A percentile compares a stretch with the other conserved stretches of the same genome.
Conservation (phyloP, 2,329 filamentous ascomycete species). For the Colletotrichum euphorbiae region DNA sequence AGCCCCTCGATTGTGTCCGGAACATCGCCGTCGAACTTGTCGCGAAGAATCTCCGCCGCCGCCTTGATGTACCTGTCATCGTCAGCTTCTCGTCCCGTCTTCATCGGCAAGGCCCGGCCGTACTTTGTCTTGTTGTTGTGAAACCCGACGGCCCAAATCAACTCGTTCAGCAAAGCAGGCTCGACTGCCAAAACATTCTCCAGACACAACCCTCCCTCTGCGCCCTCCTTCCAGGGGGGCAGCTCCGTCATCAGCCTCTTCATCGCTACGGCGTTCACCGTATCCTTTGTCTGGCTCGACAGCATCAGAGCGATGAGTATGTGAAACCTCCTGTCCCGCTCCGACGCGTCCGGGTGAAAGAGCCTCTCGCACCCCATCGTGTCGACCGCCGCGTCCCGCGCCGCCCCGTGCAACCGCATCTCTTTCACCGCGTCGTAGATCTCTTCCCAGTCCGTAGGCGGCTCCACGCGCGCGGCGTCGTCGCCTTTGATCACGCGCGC, state of each 20-base stretch:
- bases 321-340: conserved; percentile 78
- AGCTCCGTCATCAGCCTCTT: conserved; percentile 80
- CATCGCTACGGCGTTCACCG: conserved; percentile 88
- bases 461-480: conserved; percentile 55
- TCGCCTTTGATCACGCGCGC: conserved; percentile 54
- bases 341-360: conserved; percentile 63
- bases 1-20: conserved; percentile 82
- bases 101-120: conserved; percentile 46
- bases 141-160: conserved; percentile 89
- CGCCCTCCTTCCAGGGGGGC: conserved; percentile 59
- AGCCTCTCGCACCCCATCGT: conserved; percentile 95
- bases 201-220: conserved; percentile 71
- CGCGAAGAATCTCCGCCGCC: conserved; percentile 77
- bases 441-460: conserved; percentile 85
- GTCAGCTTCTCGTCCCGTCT: neutral
- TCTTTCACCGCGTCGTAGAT: conserved; percentile 81
- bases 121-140: conserved; percentile 90
- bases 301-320: conserved; percentile 91
- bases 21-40: conserved; percentile 80
- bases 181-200: conserved; percentile 81
- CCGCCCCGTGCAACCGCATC: conserved; percentile 73
- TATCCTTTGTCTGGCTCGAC: conserved; percentile 93
- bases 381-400: conserved; percentile 87
- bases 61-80: conserved; percentile 72
- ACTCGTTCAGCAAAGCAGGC: conserved; percentile 72